phyloP scores from a whole-genome alignment of 148 eudicot genomes.

The Euryodendron excelsum region DNA sequence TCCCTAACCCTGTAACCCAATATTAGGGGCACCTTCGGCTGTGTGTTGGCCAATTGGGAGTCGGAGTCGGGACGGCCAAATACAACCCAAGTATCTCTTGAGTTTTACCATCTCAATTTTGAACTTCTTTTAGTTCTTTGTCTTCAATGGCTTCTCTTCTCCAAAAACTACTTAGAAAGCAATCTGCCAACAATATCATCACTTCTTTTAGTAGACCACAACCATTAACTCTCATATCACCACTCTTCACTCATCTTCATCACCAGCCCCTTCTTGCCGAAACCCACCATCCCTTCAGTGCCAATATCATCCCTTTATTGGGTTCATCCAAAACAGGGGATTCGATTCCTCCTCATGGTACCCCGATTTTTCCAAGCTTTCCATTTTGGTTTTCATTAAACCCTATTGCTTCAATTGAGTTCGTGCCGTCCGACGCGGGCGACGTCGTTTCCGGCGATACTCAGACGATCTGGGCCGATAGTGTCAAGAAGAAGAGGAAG shows the following conservation, averaged over 20 bases:
- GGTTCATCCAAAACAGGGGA: constrained; percentile 6
- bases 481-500: constrained; percentile 54
- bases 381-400: constrained; percentile 24
- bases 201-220: constrained; percentile 8
- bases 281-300: not conserved
- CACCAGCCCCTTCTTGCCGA: not conserved
- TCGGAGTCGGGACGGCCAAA: too few relatives aligned
- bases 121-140: too few relatives aligned
- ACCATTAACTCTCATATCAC: not conserved
- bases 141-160: constrained; percentile 27
- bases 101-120: too few relatives aligned
- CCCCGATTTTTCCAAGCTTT: constrained; percentile 31
- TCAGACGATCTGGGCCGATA: constrained; percentile 36
- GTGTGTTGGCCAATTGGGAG: too few relatives aligned
- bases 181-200: constrained; percentile 11
- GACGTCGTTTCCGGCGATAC: constrained; percentile 25
- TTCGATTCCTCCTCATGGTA: constrained; percentile 1
- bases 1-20: too few relatives aligned
- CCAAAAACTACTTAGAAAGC: constrained; percentile 23
- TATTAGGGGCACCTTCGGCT: too few relatives aligned
- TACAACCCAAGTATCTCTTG: too few relatives aligned
- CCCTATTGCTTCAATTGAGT: constrained; percentile 24
- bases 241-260: constrained; percentile 11
- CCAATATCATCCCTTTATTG: too few relatives aligned
- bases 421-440: not conserved